Evolutionary conservation across 768 basidiomycete genomes (phyloP).

Genomic region (Dioszegia hungarica): DNA sequence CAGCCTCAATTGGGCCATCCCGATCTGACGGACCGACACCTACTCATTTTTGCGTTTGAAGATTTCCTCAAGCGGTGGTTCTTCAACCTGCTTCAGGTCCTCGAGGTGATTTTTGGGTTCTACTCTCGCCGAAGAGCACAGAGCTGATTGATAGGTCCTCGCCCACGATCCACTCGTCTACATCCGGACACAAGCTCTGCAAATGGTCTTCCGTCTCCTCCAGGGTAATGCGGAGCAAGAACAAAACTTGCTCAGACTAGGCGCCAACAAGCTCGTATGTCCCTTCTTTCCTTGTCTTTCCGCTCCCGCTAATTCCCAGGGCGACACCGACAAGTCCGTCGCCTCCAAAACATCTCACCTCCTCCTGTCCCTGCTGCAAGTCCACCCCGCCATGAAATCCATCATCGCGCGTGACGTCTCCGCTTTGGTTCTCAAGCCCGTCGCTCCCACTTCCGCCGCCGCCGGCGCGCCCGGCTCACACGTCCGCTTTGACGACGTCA

Average conservation of each 20-base stretch:
- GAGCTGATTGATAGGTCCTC: slow-evolving; percentile 56
- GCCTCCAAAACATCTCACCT: slow-evolving; percentile 87
- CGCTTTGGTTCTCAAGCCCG: slow-evolving; percentile 67
- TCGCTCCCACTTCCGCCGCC: slow-evolving; percentile 46
- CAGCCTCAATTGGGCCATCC: slow-evolving; percentile 65
- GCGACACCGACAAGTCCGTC: slow-evolving; percentile 79
- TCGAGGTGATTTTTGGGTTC: slow-evolving; percentile 60
- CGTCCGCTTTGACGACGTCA: slow-evolving; percentile 52
- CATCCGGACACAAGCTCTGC: slow-evolving; percentile 77
- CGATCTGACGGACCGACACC: slow-evolving; percentile 62
- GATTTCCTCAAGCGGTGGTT: slow-evolving; percentile 98
- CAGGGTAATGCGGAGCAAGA: slow-evolving; percentile 93
- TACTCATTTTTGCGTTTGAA: slow-evolving; percentile 85
- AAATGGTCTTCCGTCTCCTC: slow-evolving; percentile 71
- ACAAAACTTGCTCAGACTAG: slow-evolving; percentile 83
- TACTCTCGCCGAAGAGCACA: too few relatives aligned
- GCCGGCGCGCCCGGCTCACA: slow-evolving; percentile 36
- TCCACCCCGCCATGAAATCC: slow-evolving; percentile 86
- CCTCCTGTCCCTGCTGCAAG: slow-evolving; percentile 79
- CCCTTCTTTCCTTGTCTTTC: neutral
- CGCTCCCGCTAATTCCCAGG: slow-evolving; percentile 57
- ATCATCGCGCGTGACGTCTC: slow-evolving; percentile 83
- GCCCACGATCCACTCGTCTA: slow-evolving; percentile 81
- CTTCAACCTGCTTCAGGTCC: slow-evolving; percentile 79
- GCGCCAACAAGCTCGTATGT: slow-evolving; percentile 76